Base-by-base conservation (phyloP, 2,329 filamentous ascomycete species). In the Fusarium compactum region DNA sequence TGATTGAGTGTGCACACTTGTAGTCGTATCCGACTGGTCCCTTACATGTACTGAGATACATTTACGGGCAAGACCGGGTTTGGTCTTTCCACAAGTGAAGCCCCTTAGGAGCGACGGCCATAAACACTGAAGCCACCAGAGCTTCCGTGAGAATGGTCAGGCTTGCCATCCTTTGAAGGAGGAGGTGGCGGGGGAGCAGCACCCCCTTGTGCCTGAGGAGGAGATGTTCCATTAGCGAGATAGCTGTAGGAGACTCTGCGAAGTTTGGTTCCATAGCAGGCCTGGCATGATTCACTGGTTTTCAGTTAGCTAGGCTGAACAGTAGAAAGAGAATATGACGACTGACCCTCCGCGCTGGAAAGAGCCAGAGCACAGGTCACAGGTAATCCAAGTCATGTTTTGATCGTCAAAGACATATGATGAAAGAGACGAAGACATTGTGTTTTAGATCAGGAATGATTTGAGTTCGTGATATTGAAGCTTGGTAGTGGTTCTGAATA, bases 331-430 rank as follows among this genome's bases (percentile, higher is more conserved):
- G 18, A 10, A n/a, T 12, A 47, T 29, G 24, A 7, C 1, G 27
- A 65, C 72, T 20, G 51, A 75, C 72, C 58, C 60, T 34, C 53
- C 48, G 15, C 72, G 69, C 25, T 71, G 66, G 34, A 75, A 74
- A 6, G 72, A 75, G 18, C 72, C 72, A 16, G 61, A 65, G 58
- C 72, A 74, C 18, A 73, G 41, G 58, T 74, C 70, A 34, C 72
- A 74, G 11, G 72, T 75, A 47, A 74, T 74, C 72, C 67, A 74
- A 18, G 71, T 74, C 71, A 74, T 74, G 44, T 65, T 65, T 41
- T 74, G 38, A 15, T 74, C 69, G 50, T 74, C 71, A 57, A 74
- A 74, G 48, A 62, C 55, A 32, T 74, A 74, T 2, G 55, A 50
- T 30, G 67, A 67, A 18, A 69, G 38, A 16, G 65, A 51, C 8